phyloP scores from a whole-genome alignment of 768 basidiomycete genomes.

The Pisolithus sp. region DNA sequence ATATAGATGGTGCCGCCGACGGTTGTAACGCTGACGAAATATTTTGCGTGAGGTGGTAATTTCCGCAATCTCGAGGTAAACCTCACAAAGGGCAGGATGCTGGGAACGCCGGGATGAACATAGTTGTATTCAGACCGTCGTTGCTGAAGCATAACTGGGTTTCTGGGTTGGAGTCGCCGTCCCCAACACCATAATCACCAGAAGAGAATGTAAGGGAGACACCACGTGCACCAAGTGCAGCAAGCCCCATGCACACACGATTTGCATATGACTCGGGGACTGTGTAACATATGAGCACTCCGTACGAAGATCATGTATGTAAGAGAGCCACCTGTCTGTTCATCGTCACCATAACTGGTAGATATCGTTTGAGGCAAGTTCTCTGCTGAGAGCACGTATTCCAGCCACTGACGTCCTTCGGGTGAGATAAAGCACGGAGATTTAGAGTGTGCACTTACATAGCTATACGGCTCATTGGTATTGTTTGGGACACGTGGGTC shows the following conservation, averaged over 20 bases:
- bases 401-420: constrained; percentile 46
- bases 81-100: constrained; percentile 52
- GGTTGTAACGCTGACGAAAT: constrained; percentile 51
- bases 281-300: constrained; percentile 13
- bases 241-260: constrained; percentile 56
- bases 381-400: constrained; percentile 44
- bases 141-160: constrained; percentile 54
- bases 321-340: constrained; percentile 51
- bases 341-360: constrained; percentile 68
- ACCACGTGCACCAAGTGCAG: constrained; percentile 64
- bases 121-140: constrained; percentile 45
- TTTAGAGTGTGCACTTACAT: constrained; percentile 24
- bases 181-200: constrained; percentile 67
- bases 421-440: not conserved
- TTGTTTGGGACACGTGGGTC: constrained; percentile 35
- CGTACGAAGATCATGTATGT: not conserved
- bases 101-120: constrained; percentile 58
- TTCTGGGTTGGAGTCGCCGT: constrained; percentile 45
- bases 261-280: constrained; percentile 53
- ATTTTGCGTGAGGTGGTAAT: not conserved
- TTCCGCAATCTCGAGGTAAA: not conserved
- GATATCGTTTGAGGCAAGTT: constrained; percentile 56
- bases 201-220: constrained; percentile 59
- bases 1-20: constrained; percentile 60
- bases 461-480: constrained; percentile 44